Conservation (phyloP, 2,329 filamentous ascomycete genomes). For the Leptographium galeiforme region DNA sequence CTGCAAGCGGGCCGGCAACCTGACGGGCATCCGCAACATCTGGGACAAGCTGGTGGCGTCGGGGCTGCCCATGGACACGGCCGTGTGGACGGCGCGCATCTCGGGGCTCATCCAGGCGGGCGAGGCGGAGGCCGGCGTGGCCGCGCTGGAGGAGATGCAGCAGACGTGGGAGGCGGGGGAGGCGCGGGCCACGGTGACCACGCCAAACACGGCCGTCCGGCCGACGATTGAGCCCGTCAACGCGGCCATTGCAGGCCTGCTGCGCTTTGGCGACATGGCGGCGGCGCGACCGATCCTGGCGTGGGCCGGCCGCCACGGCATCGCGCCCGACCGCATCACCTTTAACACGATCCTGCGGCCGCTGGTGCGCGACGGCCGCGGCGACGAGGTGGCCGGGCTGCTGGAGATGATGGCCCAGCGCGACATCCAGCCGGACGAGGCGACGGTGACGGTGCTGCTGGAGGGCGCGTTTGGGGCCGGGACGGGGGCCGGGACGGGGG, state of each 20-base stretch:
- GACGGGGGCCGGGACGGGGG: constrained; percentile 18
- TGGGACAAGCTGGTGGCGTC: constrained; percentile 51
- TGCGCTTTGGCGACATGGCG: constrained; percentile 31
- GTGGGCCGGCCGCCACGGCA: constrained; percentile 44
- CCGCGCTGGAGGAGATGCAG: constrained; percentile 53
- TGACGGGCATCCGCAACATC: constrained; percentile 46
- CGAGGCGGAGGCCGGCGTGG: constrained; percentile 41
- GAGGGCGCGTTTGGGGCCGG: constrained; percentile 41
- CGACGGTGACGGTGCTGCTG: constrained; percentile 62
- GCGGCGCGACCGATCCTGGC: constrained; percentile 40
- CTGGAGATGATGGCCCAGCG: constrained; percentile 45
- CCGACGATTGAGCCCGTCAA: constrained; percentile 57
- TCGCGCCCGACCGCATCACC: constrained; percentile 42
- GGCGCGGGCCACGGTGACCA: not conserved
- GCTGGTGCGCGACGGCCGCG: constrained; percentile 35
- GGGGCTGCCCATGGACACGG: constrained; percentile 45
- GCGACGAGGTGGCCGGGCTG: constrained; percentile 34
- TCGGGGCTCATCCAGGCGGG: constrained; percentile 47
- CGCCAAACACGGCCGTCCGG: constrained; percentile 27
- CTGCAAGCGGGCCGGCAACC: constrained; percentile 46
- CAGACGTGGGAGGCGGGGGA: constrained; percentile 35
- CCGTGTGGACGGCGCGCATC: constrained; percentile 59
- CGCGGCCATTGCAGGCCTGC: constrained; percentile 50
- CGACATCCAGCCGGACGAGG: constrained; percentile 45
- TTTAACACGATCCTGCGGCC: constrained; percentile 59